These are phyloP conservation scores for Baudoinia panamericana DNA, from an alignment of 495 filamentous ascomycete genomes.

Conservation along the genomic window DNA sequence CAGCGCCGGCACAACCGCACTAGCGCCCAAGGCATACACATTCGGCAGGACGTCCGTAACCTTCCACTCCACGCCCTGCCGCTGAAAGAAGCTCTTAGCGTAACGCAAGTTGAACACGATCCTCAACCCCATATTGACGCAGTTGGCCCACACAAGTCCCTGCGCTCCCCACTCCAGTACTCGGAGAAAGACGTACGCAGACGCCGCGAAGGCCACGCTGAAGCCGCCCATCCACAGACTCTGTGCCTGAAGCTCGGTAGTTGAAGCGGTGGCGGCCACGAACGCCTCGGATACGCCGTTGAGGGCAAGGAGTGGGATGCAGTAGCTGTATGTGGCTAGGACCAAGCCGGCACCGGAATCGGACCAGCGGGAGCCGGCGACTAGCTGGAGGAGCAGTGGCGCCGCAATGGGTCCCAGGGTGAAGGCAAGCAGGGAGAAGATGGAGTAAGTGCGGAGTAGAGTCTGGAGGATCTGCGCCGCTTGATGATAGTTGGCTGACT, in stretches of 20 bases:
- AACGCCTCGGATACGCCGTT: constrained; percentile 92
- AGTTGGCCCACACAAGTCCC: constrained; percentile 74
- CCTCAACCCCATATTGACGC: constrained; percentile 70
- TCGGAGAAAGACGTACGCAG: constrained; percentile 57
- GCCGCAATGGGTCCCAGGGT: constrained; percentile 60
- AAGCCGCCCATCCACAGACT: constrained; percentile 71
- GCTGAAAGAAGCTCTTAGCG: constrained; percentile 49
- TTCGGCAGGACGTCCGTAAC: constrained; percentile 12
- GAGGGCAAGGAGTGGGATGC: constrained; percentile 80
- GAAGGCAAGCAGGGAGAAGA: constrained; percentile 55
- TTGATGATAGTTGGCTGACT: constrained; percentile 22
- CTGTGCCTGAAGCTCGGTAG: constrained; percentile 57
- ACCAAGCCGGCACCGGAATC: constrained; percentile 50
- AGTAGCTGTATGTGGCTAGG: constrained; percentile 71
- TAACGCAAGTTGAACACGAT: constrained; percentile 69
- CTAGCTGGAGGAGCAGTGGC: constrained; percentile 51
- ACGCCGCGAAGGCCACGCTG: constrained; percentile 54
- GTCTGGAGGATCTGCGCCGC: constrained; percentile 36
- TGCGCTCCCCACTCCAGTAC: constrained; percentile 53
- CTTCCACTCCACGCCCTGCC: constrained; percentile 23
- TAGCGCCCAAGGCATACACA: constrained; percentile 11
- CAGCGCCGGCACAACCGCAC: constrained; percentile 15
- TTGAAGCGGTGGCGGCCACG: constrained; percentile 66
- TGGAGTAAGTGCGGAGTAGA: constrained; percentile 47
- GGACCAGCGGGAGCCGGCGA: constrained; percentile 64